Evolutionary conservation across 352 stramenopile genomes (phyloP).

Genomic region (Pilasporangium apinafurcum): DNA sequence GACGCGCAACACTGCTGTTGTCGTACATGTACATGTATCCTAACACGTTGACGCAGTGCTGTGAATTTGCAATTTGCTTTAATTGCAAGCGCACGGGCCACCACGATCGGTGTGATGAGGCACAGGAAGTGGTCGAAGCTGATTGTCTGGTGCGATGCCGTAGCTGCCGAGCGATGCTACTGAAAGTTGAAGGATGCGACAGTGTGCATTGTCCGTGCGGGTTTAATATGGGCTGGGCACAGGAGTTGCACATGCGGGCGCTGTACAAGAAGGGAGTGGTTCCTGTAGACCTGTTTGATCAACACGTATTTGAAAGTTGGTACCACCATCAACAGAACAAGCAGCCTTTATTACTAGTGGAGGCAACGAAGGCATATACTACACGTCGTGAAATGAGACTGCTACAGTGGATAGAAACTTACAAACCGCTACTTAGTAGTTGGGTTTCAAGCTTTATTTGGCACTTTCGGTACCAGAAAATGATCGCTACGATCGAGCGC

Average conservation of each 20-base stretch:
- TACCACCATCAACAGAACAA: too few relatives aligned
- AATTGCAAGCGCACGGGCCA: conserved; percentile 36
- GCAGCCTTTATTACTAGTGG: too few relatives aligned
- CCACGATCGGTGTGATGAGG: conserved; percentile 12
- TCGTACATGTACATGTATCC: conserved; percentile 20
- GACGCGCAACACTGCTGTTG: conserved; percentile 33
- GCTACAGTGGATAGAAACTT: too few relatives aligned
- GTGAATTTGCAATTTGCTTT: conserved; percentile 22
- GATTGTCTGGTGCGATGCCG: conserved; percentile 30
- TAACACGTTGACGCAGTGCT: conserved; percentile 25
- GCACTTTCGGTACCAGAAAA: too few relatives aligned
- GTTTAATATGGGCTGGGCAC: conserved; percentile 25
- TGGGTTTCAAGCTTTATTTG: too few relatives aligned
- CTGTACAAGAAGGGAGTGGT: too few relatives aligned
- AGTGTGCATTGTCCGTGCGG: conserved; percentile 30
- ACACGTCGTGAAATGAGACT: too few relatives aligned
- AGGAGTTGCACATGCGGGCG: background rate
- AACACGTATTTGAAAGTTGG: too few relatives aligned
- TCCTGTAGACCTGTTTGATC: too few relatives aligned
- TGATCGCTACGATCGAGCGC: too few relatives aligned
- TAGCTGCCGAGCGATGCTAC: conserved; percentile 30
- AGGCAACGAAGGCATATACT: too few relatives aligned
- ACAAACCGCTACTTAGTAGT: too few relatives aligned
- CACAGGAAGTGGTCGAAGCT: conserved; percentile 9
- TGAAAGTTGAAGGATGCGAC: conserved; percentile 44